Base-by-base conservation (phyloP, 73 alveolate species). In the Diophrys appendiculata region DNA sequence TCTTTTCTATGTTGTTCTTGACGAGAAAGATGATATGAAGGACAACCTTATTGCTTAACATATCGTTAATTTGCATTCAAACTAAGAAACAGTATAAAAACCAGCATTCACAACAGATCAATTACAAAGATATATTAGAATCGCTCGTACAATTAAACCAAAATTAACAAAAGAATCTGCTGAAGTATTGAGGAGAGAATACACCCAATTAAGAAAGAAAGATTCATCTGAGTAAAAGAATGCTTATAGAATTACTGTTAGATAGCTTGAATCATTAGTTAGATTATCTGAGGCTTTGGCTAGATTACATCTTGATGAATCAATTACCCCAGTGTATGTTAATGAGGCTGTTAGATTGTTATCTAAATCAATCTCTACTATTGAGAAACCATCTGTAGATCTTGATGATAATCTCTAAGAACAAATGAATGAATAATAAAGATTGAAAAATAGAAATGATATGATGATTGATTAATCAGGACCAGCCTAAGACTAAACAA, bases 241-340 rank as follows among this genome's bases (percentile, higher is more conserved):
- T 28, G 94, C 99, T 23, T 97, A 98, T 80, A 92, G 99, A 81
- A 97, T 97, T 54, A 98, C 99, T 0, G 99, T 96, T 31, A 93
- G 99, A 65, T 97, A 97, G 86, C 93, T 97, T 65, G 99, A 98
- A 78, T 89, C 98, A 43, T 90, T 98, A 75, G 90, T 98, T 54
- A 68, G 99, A 79, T 87, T 97, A 43, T 89, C 97, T 53, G 99
- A 97, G 80, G 99, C 98, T 2, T 56, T 97, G 73, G 99, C 99
- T 25, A 95, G 96, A 88, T 95, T 95, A 18, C 96, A 97, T 82
- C 91, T 92, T 72, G 91, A 92, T 54, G 93, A 91, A 52, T 87
- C 71, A 27, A 88, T 97, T 3, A 86, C 77, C 52, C 92, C 94
- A n/a, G 77, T 78, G 33, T 97, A 90, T 81, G 99, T 95, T 5